These are phyloP conservation scores for Rhododendron mucronatum DNA, from an alignment of 148 eudicot genomes.

Conservation along the genomic window DNA sequence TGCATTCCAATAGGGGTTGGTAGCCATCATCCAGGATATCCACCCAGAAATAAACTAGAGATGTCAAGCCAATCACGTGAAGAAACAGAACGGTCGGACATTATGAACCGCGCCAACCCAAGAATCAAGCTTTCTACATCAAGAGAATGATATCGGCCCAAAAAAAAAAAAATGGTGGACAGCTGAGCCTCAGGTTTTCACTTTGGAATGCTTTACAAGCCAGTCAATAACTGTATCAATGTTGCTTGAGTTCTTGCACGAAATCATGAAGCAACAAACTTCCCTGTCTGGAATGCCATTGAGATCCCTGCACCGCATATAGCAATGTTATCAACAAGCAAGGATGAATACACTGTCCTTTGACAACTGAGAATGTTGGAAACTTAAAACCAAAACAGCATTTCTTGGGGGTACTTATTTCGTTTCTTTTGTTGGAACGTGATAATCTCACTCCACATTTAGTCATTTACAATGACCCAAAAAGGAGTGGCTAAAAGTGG, in stretches of 20 bases:
- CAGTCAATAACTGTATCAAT: slow-evolving; percentile 46
- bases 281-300: slow-evolving; percentile 36
- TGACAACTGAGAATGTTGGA: background rate
- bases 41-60: background rate
- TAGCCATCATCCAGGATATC: background rate
- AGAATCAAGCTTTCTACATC: background rate
- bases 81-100: background rate
- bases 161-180: background rate
- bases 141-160: background rate
- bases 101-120: background rate
- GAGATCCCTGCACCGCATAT: slow-evolving; percentile 30
- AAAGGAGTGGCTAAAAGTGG: background rate
- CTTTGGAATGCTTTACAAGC: slow-evolving; percentile 49
- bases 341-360: background rate
- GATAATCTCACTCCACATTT: background rate
- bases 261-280: slow-evolving; percentile 63
- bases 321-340: background rate
- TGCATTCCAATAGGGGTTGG: background rate
- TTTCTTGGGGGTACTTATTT: background rate
- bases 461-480: background rate
- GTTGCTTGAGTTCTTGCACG: slow-evolving; percentile 48
- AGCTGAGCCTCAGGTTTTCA: background rate
- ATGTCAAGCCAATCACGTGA: background rate
- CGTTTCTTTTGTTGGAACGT: background rate
- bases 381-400: background rate